These are phyloP conservation scores for Scheffersomyces spartinae DNA, from an alignment of 805 yeast species.

Conservation along the genomic window DNA sequence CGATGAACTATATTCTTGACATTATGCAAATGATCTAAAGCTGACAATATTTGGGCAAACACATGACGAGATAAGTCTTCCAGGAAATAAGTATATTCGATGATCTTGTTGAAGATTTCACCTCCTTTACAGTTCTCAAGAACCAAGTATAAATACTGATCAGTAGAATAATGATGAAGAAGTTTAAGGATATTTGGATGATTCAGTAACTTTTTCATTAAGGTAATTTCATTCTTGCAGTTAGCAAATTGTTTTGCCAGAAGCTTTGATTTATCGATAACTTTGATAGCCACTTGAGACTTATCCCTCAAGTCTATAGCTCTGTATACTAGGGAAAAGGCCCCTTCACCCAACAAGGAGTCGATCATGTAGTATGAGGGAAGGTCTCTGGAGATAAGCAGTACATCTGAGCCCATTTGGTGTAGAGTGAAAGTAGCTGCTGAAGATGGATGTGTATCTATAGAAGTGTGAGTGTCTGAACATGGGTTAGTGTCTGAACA, in stretches of 20 bases:
- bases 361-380: constrained; percentile 20
- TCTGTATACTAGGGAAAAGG: constrained; percentile 76
- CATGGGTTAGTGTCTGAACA: no score
- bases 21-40: constrained; percentile 61
- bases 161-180: constrained; percentile 40
- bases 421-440: no score
- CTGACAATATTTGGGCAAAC: constrained; percentile 58
- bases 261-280: constrained; percentile 53
- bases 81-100: constrained; percentile 63
- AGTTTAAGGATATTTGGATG: constrained; percentile 54
- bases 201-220: constrained; percentile 47
- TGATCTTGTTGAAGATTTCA: constrained; percentile 70
- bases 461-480: no score
- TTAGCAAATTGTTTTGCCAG: constrained; percentile 39
- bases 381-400: constrained; percentile 11
- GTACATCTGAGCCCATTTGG: no score
- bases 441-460: no score
- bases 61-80: constrained; percentile 66
- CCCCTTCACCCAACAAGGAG: constrained; percentile 64
- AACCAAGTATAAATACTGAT: constrained; percentile 46
- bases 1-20: constrained; percentile 66
- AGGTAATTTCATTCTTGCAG: constrained; percentile 59
- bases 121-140: constrained; percentile 69
- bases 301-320: constrained; percentile 40
- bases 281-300: constrained; percentile 57